phyloP scores from a whole-genome alignment of 257 asterid species.

The Forsythia suspensa region DNA sequence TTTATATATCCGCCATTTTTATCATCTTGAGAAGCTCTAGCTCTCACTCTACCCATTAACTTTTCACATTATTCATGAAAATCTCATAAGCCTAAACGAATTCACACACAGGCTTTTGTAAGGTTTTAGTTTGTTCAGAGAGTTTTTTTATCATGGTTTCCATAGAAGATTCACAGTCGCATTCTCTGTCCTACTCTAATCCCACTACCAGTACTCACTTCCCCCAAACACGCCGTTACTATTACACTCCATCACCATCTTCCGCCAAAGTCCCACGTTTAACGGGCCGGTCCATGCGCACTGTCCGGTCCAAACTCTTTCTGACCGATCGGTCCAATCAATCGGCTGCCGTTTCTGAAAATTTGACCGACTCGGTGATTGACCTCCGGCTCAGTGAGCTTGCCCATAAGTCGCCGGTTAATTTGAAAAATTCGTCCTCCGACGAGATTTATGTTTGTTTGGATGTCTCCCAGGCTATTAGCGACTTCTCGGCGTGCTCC shows the following conservation, averaged over 20 bases:
- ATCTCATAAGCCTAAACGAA: background rate
- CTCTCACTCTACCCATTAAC: background rate
- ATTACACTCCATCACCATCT: slow-evolving; percentile 37
- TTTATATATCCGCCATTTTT: slow-evolving; percentile 26
- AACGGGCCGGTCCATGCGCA: slow-evolving; percentile 53
- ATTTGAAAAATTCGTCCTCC: slow-evolving; percentile 2
- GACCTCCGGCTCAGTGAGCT: slow-evolving; percentile 43
- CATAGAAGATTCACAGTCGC: slow-evolving; percentile 31
- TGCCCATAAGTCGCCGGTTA: slow-evolving; percentile 16
- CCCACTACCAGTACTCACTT: slow-evolving; percentile 14
- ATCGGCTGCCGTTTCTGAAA: slow-evolving; percentile 16
- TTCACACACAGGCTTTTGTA: background rate
- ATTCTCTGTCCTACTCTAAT: slow-evolving; percentile 12
- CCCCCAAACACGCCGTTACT: slow-evolving; percentile 26
- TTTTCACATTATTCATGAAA: background rate
- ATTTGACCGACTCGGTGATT: slow-evolving; percentile 35
- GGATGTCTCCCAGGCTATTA: slow-evolving; percentile 34
- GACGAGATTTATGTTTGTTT: slow-evolving; percentile 19
- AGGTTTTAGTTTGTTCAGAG: background rate
- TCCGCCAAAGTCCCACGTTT: slow-evolving; percentile 31
- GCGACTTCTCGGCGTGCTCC: slow-evolving; percentile 46
- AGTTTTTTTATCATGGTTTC: slow-evolving; percentile 33
- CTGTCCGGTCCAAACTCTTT: slow-evolving; percentile 46
- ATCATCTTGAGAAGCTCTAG: background rate
- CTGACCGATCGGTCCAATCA: slow-evolving; percentile 14